phyloP scores from a whole-genome alignment of 2,329 filamentous ascomycete species.

The Trichophyton rubrum region DNA sequence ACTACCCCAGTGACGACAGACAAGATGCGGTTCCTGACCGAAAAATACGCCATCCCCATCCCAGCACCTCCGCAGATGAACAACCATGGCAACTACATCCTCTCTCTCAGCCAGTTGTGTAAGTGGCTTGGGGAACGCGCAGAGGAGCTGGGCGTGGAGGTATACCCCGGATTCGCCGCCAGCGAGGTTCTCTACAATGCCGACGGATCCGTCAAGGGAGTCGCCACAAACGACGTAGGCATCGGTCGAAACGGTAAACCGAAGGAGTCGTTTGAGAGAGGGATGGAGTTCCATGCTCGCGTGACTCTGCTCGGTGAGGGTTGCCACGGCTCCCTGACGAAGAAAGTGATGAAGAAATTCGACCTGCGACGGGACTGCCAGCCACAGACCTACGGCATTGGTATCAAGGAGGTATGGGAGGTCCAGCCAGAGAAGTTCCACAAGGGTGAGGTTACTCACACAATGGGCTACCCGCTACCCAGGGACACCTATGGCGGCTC shows the following conservation, averaged over 20 bases:
- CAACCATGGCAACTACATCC: slow-evolving; percentile 95
- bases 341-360: slow-evolving; percentile 90
- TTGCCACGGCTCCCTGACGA: slow-evolving; percentile 88
- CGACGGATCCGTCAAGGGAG: slow-evolving; percentile 82
- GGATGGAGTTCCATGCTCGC: slow-evolving; percentile 94
- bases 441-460: slow-evolving; percentile 73
- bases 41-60: slow-evolving; percentile 62
- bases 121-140: slow-evolving; percentile 94
- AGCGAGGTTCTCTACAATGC: slow-evolving; percentile 78
- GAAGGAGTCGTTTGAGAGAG: slow-evolving; percentile 84
- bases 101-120: slow-evolving; percentile 86
- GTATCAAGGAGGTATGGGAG: slow-evolving; percentile 96
- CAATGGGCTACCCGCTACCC: slow-evolving; percentile 82
- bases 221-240: slow-evolving; percentile 91
- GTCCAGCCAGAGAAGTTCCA: slow-evolving; percentile 84
- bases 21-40: slow-evolving; percentile 88
- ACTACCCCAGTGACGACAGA: slow-evolving; percentile 74
- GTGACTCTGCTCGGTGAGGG: slow-evolving; percentile 89
- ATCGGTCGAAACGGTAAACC: slow-evolving; percentile 68
- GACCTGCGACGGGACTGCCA: slow-evolving; percentile 80
- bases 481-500: slow-evolving; percentile 87
- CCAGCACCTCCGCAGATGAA: slow-evolving; percentile 93
- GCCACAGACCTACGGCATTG: slow-evolving; percentile 88
- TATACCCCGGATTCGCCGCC: slow-evolving; percentile 92
- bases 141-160: slow-evolving; percentile 91